phyloP scores from a whole-genome alignment of 345 rosid species.

The Arabidopsis arenosa region DNA sequence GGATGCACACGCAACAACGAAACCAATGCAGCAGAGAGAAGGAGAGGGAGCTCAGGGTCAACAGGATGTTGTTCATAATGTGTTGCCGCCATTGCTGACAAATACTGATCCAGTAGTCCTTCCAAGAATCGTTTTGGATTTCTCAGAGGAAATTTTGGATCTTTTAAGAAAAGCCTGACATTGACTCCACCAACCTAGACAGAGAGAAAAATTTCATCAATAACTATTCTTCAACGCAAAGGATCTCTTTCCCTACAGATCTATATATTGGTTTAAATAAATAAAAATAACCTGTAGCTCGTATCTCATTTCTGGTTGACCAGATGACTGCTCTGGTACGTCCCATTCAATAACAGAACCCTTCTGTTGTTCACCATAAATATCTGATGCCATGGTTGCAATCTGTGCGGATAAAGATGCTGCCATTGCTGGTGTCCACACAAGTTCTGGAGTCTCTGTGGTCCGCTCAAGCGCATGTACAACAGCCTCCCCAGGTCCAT shows the following conservation, averaged over 20 bases:
- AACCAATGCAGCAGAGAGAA: slow-evolving; percentile 98
- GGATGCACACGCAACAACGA: slow-evolving; percentile 98
- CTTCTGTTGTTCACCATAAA: slow-evolving; percentile 89
- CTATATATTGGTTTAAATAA: not conserved
- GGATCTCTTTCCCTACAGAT: slow-evolving; percentile 6
- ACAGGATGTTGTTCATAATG: slow-evolving; percentile 78
- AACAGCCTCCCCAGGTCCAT: slow-evolving; percentile 99
- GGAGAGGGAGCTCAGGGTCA: slow-evolving; percentile 94
- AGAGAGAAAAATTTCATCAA: slow-evolving; percentile 32
- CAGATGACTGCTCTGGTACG: slow-evolving; percentile 93
- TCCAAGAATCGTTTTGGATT: slow-evolving; percentile 97
- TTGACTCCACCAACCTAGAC: slow-evolving; percentile 93
- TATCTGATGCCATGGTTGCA: slow-evolving; percentile 92
- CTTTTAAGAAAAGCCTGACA: slow-evolving; percentile 91
- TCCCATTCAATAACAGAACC: slow-evolving; percentile 97
- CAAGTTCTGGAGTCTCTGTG: slow-evolving; percentile 97
- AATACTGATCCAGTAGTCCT: slow-evolving; percentile 94
- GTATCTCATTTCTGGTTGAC: slow-evolving; percentile 90
- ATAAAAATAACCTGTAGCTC: slow-evolving; percentile 79
- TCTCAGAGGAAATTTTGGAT: slow-evolving; percentile 96
- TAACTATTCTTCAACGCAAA: slow-evolving; percentile 18
- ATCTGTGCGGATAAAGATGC: slow-evolving; percentile 96
- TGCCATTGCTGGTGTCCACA: slow-evolving; percentile 99
- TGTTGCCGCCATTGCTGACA: slow-evolving; percentile 90
- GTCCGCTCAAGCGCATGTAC: slow-evolving; percentile 90